Evolutionary conservation across 2,329 filamentous ascomycete genomes (phyloP).

Genomic region (Epichloe baconii): DNA sequence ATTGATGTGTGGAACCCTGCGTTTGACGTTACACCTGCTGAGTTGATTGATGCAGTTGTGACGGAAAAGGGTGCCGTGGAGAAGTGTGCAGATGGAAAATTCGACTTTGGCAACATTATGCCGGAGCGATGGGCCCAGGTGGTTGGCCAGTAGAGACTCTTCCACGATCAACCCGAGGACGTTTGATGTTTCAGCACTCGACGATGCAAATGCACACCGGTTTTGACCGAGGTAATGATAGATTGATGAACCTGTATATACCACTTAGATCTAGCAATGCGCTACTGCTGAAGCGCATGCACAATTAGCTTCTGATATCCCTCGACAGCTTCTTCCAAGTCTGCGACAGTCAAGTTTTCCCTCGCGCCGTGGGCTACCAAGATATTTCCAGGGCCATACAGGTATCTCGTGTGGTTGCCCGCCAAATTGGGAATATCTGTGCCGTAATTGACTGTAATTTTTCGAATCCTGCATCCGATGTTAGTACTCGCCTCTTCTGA

Average conservation of each 20-base stretch:
- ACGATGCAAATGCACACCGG: background rate
- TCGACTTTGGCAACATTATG: conserved; percentile 47
- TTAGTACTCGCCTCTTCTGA: conserved; percentile 7
- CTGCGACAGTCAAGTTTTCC: conserved; percentile 62
- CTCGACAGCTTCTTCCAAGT: conserved; percentile 65
- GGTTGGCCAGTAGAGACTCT: conserved; percentile 2
- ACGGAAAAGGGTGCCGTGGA: conserved; percentile 83
- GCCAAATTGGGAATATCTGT: conserved; percentile 76
- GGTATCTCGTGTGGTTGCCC: conserved; percentile 52
- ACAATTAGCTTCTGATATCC: conserved; percentile 63
- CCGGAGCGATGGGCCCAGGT: conserved; percentile 38
- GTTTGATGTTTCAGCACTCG: background rate
- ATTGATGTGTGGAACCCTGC: conserved; percentile 93
- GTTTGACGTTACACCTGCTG: conserved; percentile 86
- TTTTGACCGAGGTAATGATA: background rate
- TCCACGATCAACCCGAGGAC: background rate
- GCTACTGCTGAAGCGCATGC: conserved; percentile 32
- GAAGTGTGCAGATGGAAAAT: conserved; percentile 58
- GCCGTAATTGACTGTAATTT: conserved; percentile 76
- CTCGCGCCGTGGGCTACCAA: conserved; percentile 78
- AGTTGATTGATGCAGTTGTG: conserved; percentile 83
- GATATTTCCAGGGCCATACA: conserved; percentile 61
- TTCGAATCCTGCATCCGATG: conserved; percentile 49
- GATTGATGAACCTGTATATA: background rate
- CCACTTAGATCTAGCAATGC: too few relatives aligned